A percentile compares a stretch with the other conserved stretches of the same genome.
These are phyloP conservation scores for Rhodotorula kratochvilovae DNA, from an alignment of 768 basidiomycete species.

Conservation along the genomic window DNA sequence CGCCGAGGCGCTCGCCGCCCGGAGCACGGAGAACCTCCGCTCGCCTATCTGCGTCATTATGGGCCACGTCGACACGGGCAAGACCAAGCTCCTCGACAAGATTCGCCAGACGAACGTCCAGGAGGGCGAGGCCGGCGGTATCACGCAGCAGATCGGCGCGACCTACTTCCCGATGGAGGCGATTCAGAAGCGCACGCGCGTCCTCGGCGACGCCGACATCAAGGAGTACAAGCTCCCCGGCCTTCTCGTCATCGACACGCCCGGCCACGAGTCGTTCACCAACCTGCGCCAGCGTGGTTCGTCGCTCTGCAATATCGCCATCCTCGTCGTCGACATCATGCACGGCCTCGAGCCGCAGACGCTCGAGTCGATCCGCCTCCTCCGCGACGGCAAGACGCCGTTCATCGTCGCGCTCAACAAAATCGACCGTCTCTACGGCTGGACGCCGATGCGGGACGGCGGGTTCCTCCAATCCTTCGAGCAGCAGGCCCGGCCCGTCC, in stretches of 20 bases:
- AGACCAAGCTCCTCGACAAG: constrained; percentile 97
- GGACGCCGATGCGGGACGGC: constrained; percentile 84
- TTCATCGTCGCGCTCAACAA: constrained; percentile 99
- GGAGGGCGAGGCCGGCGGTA: constrained; percentile 98
- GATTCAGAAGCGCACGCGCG: constrained; percentile 83
- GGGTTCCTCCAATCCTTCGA: constrained; percentile 86
- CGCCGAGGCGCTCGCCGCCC: constrained; percentile 75
- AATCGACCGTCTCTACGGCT: constrained; percentile 97
- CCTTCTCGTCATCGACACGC: constrained; percentile 92
- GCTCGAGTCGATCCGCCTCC: constrained; percentile 83
- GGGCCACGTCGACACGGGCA: constrained; percentile 98
- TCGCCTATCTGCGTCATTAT: constrained; percentile 98
- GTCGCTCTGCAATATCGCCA: constrained; percentile 96
- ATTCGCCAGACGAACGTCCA: constrained; percentile 99
- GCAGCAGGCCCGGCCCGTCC: constrained; percentile 69
- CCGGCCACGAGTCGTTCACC: constrained; percentile 98
- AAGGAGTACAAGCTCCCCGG: constrained; percentile 97
- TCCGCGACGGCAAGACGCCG: constrained; percentile 89
- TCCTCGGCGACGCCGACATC: constrained; percentile 77
- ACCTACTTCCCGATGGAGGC: constrained; percentile 98
- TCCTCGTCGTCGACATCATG: constrained; percentile 98
- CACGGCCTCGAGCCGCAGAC: constrained; percentile 99
- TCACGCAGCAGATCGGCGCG: constrained; percentile 99
- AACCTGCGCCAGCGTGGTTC: constrained; percentile 92
- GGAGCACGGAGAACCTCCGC: constrained; percentile 82